These are phyloP conservation scores for Echeveria elegans DNA, from an alignment of 164 flowering plant genomes.

Conservation along the genomic window DNA sequence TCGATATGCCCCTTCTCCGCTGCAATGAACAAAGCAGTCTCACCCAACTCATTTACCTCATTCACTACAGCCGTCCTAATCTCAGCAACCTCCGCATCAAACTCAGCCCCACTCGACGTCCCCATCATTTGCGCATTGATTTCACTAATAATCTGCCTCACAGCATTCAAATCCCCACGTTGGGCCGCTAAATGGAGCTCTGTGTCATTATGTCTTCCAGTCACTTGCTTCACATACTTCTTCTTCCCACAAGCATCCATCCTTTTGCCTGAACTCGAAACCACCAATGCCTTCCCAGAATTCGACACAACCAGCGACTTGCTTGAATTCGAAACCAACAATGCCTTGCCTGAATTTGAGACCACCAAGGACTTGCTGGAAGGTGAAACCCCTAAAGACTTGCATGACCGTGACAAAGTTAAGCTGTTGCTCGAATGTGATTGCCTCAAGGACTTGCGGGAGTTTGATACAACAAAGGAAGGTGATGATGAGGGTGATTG, in stretches of 20 bases:
- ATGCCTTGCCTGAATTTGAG: constrained; percentile 15
- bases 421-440: constrained; percentile 10
- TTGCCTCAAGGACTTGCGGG: constrained; percentile 3
- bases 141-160: constrained; percentile 51
- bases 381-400: constrained; percentile 7
- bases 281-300: constrained; percentile 25
- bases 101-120: constrained; percentile 43
- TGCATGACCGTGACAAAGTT: constrained; percentile 4
- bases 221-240: constrained; percentile 88
- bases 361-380: constrained; percentile 17
- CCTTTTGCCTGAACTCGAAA: constrained; percentile 61
- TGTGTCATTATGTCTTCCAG: constrained; percentile 74
- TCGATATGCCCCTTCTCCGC: constrained; percentile 36
- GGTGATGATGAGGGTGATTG: constrained; percentile 11
- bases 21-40: constrained; percentile 35
- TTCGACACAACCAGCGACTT: constrained; percentile 25
- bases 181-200: constrained; percentile 78
- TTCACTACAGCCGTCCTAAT: constrained; percentile 33
- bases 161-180: constrained; percentile 52
- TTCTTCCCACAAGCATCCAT: constrained; percentile 49
- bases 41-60: constrained; percentile 44
- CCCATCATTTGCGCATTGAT: constrained; percentile 62
- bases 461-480: background rate
- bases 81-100: constrained; percentile 69
- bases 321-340: constrained; percentile 23